Evolutionary conservation across 306 rosid species (phyloP), one percentile per base, ranked within the genome.

Genomic region (Cucumis melo): DNA sequence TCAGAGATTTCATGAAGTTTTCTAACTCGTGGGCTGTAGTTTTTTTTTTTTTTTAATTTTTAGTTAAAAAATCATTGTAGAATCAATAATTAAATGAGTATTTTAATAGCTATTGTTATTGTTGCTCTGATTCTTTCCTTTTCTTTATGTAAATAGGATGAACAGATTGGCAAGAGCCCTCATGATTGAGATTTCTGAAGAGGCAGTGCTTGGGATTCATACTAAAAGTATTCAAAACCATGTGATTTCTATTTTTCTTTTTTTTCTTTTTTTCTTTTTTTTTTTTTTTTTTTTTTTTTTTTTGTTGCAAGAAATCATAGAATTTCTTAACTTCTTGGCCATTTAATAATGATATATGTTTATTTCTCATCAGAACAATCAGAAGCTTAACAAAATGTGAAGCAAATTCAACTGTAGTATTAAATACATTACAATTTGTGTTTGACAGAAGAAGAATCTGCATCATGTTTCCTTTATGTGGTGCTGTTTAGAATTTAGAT

Each of bases 111-210:
- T 46, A 15, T 44, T 70, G 39, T 13, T 42, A 21, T 41, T 10
- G 73, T 23, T 48, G 58, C 41, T 8, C 5, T 50, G 48, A 77
- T 82, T 42, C 6, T 58, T 66, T 80, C 73, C 56, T 48, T 65
- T 55, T 55, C 73, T 14, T 21, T 57, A 51, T 78, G 59, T 75
- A 57, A 36, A 70, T 85, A 92, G 99, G 98, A 86, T 74, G 87
- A 74, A 8, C 79, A 88, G 61, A 74, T 78, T 48, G 82, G 83
- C 81, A 82, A 63, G 74, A 81, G 79, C 32, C 73, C 75, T 71
- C 87, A 82, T 34, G 83, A 85, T 81, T 78, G n/a, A n/a, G n/a
- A n/a, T n/a, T n/a, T n/a, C n/a, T n/a, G n/a, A n/a, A n/a, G n/a
- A n/a, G n/a, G n/a, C n/a, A n/a, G n/a, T n/a, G n/a, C n/a, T n/a